Percentiles rank a stretch among this genome's conserved stretches.
These are phyloP conservation scores for Dendrobium huoshanense DNA, from an alignment of 106 monocot species.

Conservation along the genomic window DNA sequence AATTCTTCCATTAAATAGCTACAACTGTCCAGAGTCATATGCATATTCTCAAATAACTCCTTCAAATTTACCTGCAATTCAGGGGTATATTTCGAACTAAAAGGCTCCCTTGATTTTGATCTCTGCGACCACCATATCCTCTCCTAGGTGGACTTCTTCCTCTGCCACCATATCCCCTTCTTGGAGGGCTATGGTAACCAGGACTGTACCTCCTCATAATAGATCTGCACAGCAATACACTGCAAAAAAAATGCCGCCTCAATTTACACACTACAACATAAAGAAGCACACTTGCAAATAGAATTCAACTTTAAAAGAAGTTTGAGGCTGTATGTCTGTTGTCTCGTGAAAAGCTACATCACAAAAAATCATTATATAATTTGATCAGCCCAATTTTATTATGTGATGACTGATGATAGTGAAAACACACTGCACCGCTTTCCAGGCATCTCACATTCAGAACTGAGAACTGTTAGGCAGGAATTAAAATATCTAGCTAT, in stretches of 20 bases:
- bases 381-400: background rate
- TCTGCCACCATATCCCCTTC: conserved; percentile 70
- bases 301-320: background rate
- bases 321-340: background rate
- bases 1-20: background rate
- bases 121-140: conserved; percentile 47
- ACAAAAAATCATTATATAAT: background rate
- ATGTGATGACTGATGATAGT: background rate
- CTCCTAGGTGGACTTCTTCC: conserved; percentile 75
- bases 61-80: conserved; percentile 48
- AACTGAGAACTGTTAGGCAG: no score
- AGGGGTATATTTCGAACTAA: conserved; percentile 86
- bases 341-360: background rate
- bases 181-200: conserved; percentile 50
- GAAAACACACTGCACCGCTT: background rate
- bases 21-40: background rate
- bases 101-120: conserved; percentile 47
- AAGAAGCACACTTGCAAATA: background rate
- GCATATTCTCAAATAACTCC: background rate
- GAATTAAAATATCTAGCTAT: no score
- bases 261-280: background rate
- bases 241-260: background rate
- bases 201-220: conserved; percentile 6
- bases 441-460: background rate
- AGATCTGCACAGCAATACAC: background rate